Percentiles rank a stretch among this genome's conserved stretches.
phyloP scores from a whole-genome alignment of 2,329 filamentous ascomycete genomes.

The Orbilia oligospora region DNA sequence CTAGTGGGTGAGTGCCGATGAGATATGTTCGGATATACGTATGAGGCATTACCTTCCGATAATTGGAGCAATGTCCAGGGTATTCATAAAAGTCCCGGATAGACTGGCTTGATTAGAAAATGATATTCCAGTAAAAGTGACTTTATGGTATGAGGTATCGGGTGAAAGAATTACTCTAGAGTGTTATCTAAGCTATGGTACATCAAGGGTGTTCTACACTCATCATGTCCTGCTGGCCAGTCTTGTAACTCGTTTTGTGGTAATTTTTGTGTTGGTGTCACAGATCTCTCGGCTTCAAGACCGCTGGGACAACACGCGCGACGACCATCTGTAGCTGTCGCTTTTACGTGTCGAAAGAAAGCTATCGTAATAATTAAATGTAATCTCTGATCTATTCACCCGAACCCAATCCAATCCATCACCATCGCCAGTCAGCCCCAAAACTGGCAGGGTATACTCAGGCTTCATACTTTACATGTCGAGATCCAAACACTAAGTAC shows the following conservation, averaged over 20 bases:
- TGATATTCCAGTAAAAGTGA: background rate
- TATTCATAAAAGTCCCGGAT: background rate
- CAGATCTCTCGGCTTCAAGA: slow-evolving; percentile 1
- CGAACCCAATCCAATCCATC: background rate
- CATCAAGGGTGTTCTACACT: background rate
- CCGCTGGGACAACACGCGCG: background rate
- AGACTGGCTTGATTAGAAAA: background rate
- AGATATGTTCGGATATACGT: background rate
- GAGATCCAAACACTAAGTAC: background rate
- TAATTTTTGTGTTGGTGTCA: slow-evolving; percentile 42
- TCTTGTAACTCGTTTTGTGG: background rate
- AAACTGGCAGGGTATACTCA: background rate
- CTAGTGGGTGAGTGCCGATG: no score
- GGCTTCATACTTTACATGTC: background rate
- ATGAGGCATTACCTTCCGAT: slow-evolving; percentile 9
- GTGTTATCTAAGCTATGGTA: background rate
- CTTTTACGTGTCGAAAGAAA: background rate
- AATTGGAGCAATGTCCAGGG: background rate
- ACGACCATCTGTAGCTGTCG: background rate
- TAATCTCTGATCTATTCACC: no score
- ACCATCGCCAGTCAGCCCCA: background rate
- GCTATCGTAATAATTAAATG: no score
- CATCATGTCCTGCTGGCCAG: background rate
- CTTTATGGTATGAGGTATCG: background rate
- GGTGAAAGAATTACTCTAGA: background rate